A percentile compares a stretch with the other conserved stretches of the same genome.
These are phyloP conservation scores for Sporothrix dimorphospora DNA, from an alignment of 2,329 filamentous ascomycete species.

Conservation along the genomic window DNA sequence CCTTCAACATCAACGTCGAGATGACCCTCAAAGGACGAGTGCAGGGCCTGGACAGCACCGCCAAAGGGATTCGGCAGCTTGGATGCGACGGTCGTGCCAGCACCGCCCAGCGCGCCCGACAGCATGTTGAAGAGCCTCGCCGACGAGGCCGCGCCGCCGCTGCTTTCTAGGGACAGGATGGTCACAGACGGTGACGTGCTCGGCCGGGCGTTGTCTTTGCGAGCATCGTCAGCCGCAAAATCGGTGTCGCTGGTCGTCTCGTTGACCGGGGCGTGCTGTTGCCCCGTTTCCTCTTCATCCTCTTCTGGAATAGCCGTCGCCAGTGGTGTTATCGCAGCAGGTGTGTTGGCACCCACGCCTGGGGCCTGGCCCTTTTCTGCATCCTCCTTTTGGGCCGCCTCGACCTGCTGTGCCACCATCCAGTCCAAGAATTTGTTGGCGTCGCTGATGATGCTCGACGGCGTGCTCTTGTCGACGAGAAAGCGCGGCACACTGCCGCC, in stretches of 20 bases:
- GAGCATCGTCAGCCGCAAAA: not conserved
- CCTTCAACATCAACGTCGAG: no score
- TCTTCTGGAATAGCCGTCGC: slow-evolving; percentile 24
- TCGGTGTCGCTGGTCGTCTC: not conserved
- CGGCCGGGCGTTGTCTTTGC: not conserved
- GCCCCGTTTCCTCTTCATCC: slow-evolving; percentile 32
- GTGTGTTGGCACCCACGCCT: not conserved
- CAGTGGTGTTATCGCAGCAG: not conserved
- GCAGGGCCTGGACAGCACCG: slow-evolving; percentile 32
- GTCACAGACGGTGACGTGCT: slow-evolving; percentile 29
- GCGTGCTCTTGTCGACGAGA: slow-evolving; percentile 88
- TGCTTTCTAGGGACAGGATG: not conserved
- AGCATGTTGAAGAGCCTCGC: slow-evolving; percentile 58
- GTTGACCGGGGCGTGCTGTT: not conserved
- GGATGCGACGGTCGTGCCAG: slow-evolving; percentile 51
- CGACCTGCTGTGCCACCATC: slow-evolving; percentile 48
- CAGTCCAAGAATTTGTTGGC: slow-evolving; percentile 82
- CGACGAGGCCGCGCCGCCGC: slow-evolving; percentile 38
- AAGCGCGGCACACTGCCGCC: slow-evolving; percentile 87
- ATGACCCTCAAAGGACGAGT: not conserved
- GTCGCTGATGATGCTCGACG: slow-evolving; percentile 76
- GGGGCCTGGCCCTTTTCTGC: slow-evolving; percentile 34
- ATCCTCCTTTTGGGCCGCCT: slow-evolving; percentile 10
- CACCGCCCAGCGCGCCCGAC: slow-evolving; percentile 54
- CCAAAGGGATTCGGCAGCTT: slow-evolving; percentile 43